phyloP scores from a whole-genome alignment of 768 basidiomycete genomes.

The Mycena epipterygia region DNA sequence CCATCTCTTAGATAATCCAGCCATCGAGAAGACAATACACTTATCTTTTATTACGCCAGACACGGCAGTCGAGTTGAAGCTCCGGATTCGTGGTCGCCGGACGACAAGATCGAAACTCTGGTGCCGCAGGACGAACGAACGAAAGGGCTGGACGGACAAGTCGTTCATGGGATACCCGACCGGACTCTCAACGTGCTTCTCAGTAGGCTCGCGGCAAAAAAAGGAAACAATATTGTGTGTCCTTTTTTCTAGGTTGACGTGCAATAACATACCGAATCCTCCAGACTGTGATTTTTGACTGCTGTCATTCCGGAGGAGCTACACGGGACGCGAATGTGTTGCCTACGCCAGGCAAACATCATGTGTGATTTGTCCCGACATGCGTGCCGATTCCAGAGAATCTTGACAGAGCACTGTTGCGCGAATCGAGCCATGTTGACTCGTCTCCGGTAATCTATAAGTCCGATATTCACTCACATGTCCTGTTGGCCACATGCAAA shows the following conservation, averaged over 20 bases:
- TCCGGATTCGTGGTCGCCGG: constrained; percentile 17
- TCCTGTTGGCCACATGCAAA: constrained; percentile 34
- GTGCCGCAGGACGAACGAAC: constrained; percentile 28
- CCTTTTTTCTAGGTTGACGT: neutral
- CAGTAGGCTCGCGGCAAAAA: constrained; percentile 22
- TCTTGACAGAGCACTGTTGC: constrained; percentile 11
- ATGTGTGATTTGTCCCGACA: constrained; percentile 19
- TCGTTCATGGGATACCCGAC: constrained; percentile 32
- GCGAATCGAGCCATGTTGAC: neutral
- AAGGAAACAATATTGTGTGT: constrained; percentile 34
- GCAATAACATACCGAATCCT: neutral
- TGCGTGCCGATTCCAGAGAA: constrained; percentile 13
- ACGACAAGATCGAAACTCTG: constrained; percentile 25
- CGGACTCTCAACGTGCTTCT: constrained; percentile 25
- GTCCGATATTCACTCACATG: constrained; percentile 33
- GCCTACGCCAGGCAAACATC: neutral
- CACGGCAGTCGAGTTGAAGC: constrained; percentile 26
- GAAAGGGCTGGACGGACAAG: neutral
- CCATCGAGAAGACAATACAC: constrained; percentile 21
- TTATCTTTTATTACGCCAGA: constrained; percentile 30
- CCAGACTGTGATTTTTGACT: constrained; percentile 35
- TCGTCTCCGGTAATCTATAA: constrained; percentile 22
- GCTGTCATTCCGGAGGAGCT: constrained; percentile 21
- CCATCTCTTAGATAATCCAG: constrained; percentile 18
- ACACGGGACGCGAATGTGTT: no score